Evolutionary conservation across 106 monocot genomes (phyloP).

Genomic region (Dendrobium nobile): DNA sequence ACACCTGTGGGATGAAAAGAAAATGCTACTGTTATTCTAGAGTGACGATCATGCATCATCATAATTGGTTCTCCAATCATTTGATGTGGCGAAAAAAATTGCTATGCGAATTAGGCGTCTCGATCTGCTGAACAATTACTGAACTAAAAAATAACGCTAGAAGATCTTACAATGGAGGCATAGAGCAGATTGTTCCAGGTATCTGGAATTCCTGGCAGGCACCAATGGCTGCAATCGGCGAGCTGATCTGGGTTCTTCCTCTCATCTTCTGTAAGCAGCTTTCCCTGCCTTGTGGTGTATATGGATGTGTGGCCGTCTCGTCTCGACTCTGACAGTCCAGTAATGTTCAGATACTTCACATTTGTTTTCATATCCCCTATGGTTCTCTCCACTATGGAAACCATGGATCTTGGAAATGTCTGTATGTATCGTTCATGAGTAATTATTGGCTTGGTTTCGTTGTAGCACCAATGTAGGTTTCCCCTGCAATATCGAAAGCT

Average conservation of each 20-base stretch:
- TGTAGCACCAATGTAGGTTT: slow-evolving; percentile 44
- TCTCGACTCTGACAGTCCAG: slow-evolving; percentile 34
- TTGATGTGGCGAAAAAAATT: too few relatives aligned
- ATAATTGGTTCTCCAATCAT: too few relatives aligned
- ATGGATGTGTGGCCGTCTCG: slow-evolving; percentile 37
- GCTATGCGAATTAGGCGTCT: too few relatives aligned
- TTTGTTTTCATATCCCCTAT: slow-evolving; percentile 25
- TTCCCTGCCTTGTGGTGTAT: slow-evolving; percentile 30
- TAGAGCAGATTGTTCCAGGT: slow-evolving; percentile 85
- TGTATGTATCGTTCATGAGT: slow-evolving; percentile 17
- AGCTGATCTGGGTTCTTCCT: not conserved
- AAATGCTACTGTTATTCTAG: too few relatives aligned
- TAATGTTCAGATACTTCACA: slow-evolving; percentile 47
- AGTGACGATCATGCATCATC: too few relatives aligned
- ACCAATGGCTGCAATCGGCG: slow-evolving; percentile 97
- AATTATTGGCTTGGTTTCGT: slow-evolving; percentile 29
- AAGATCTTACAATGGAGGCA: slow-evolving; percentile 26
- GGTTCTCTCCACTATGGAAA: slow-evolving; percentile 22
- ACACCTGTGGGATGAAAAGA: too few relatives aligned
- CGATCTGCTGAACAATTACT: too few relatives aligned
- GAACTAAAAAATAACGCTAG: not conserved
- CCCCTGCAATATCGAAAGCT: slow-evolving; percentile 14
- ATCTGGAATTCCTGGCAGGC: slow-evolving; percentile 82
- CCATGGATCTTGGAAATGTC: slow-evolving; percentile 27
- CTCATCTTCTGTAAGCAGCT: slow-evolving; percentile 24